Evolutionary conservation across 192 early-diverging fungal genomes (phyloP), one percentile per base, ranked within the genome.

Genomic region (Diversispora epigaea): DNA sequence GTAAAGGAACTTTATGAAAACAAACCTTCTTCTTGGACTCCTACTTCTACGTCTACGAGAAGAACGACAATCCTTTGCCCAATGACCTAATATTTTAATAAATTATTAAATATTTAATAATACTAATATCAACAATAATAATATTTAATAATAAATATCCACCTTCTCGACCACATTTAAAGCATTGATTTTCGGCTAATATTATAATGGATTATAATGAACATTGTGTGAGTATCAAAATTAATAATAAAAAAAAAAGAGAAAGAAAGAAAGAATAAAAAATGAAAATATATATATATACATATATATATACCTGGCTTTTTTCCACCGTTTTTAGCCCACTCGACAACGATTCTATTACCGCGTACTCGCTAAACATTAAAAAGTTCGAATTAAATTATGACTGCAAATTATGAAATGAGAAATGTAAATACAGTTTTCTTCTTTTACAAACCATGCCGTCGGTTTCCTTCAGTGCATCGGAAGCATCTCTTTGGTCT

Each of bases 291-390:
- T 32, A n/a, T 32, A 32, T 22, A 32, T 60, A 10, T 25, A 60
- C 25, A 10, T 12, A 60, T 32, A 60, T 17, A 47, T 15, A 19
- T 80, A 32, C 81, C 83, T 44, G 81, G 75, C 73, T 82, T 79
- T 67, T 81, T 82, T 44, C 83, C 85, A 41, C 81, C 82, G 62
- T 86, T 86, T 80, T 86, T 86, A 58, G 85, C 85, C 73, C 84
- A 86, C 71, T 86, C 85, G 49, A 86, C 85, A 41, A 86, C 82
- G 61, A 86, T 81, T 25, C 68, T 58, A 74, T 62, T 77, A 22
- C 75, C 78, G 58, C 80, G 82, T 41, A 86, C 82, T 73, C 78
- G 74, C 63, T 76, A 67, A 32, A 58, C 21, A 47, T 22, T 56
- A 5, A 57, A 32, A 32, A 32, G 25, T 32, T 32, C 25, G 25